phyloP scores from a whole-genome alignment of 768 basidiomycete species.

The Mycena belliarum region DNA sequence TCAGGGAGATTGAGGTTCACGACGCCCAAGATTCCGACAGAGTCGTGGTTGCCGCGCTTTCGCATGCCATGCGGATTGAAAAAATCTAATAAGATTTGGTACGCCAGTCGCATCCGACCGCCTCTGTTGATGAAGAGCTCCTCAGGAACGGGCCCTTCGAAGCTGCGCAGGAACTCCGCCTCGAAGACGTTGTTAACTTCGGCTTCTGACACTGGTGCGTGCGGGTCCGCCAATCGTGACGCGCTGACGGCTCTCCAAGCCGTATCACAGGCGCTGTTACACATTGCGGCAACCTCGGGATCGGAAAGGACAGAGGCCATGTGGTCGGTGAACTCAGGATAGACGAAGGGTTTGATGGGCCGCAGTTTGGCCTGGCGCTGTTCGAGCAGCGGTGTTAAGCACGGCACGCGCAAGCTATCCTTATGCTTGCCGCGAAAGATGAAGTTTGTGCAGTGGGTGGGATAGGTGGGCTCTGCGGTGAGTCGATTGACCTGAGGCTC shows the following conservation, averaged over 20 bases:
- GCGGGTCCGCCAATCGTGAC: background rate
- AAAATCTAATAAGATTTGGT: slow-evolving; percentile 29
- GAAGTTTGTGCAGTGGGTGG: slow-evolving; percentile 11
- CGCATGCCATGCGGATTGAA: slow-evolving; percentile 30
- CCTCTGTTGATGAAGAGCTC: slow-evolving; percentile 25
- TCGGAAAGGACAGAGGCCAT: slow-evolving; percentile 22
- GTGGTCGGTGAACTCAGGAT: slow-evolving; percentile 25
- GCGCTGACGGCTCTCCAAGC: slow-evolving; percentile 13
- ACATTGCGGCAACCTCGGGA: slow-evolving; percentile 18
- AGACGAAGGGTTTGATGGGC: slow-evolving; percentile 23
- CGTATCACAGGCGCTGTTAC: slow-evolving; percentile 21
- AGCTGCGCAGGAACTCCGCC: slow-evolving; percentile 29
- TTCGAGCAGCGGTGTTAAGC: slow-evolving; percentile 11
- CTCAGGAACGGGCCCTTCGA: slow-evolving; percentile 26
- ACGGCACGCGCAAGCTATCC: slow-evolving; percentile 6
- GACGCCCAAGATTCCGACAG: slow-evolving; percentile 30
- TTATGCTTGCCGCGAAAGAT: slow-evolving; percentile 16
- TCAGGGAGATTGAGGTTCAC: slow-evolving; percentile 33
- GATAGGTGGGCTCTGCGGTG: slow-evolving; percentile 13
- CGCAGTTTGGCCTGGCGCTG: slow-evolving; percentile 17
- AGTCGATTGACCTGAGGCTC: slow-evolving; percentile 15
- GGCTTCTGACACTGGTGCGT: slow-evolving; percentile 1
- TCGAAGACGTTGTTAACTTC: slow-evolving; percentile 26
- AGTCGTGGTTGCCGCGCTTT: slow-evolving; percentile 22
- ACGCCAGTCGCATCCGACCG: slow-evolving; percentile 23